Conservation (phyloP, 495 filamentous ascomycete genomes). For the Penicillium dipodomyicola region DNA sequence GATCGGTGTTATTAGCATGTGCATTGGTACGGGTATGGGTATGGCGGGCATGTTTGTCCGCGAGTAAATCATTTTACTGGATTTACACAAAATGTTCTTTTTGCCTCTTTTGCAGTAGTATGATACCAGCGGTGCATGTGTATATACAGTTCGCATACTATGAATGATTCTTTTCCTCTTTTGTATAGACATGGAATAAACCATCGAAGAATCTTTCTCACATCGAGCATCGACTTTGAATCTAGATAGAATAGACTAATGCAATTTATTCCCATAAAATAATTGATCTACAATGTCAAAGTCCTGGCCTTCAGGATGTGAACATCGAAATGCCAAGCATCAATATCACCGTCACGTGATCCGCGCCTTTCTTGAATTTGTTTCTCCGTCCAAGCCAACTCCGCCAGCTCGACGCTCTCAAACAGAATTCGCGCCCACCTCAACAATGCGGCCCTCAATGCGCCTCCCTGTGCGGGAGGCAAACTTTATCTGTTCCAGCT, state of each 20-base stretch:
- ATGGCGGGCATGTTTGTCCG: constrained; percentile 84
- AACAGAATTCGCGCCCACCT: constrained; percentile 20
- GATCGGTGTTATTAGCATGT: constrained; percentile 80
- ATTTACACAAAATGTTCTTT: constrained; percentile 6
- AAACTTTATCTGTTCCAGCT: constrained; percentile 45
- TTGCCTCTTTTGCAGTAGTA: constrained; percentile 18
- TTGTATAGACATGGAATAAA: background rate
- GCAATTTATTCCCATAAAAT: background rate
- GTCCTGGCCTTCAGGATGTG: background rate
- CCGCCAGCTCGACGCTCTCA: constrained; percentile 7
- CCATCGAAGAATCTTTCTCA: background rate
- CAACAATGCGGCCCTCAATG: constrained; percentile 43
- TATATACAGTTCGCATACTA: constrained; percentile 28
- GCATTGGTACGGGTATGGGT: constrained; percentile 89
- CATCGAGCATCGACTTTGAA: background rate
- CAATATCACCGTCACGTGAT: constrained; percentile 26
- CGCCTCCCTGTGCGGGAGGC: constrained; percentile 42
- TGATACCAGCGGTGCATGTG: constrained; percentile 33
- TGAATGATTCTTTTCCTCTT: constrained; percentile 11
- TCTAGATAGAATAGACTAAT: background rate
- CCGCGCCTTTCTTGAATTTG: constrained; percentile 18
- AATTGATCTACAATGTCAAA: background rate
- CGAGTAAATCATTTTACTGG: constrained; percentile 51
- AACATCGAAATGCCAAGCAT: constrained; percentile 17
- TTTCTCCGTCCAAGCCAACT: constrained; percentile 29